Conservation (phyloP, 805 yeast species). For the Wickerhamiella qilinensis region DNA sequence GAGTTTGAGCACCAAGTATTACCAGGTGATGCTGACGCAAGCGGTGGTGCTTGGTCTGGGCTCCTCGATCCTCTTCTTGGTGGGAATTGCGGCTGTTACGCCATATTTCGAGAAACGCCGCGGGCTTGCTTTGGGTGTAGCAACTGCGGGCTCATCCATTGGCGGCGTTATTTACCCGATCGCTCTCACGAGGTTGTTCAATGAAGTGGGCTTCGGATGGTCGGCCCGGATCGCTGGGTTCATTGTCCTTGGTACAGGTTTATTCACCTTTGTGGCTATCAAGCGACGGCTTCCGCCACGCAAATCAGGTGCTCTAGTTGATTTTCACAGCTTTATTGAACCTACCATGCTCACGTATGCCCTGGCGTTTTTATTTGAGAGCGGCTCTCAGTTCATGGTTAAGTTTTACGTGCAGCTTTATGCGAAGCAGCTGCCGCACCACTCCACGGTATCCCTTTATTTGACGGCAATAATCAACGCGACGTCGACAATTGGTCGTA, state of each 20-base stretch:
- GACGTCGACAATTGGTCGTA: conserved; percentile 33
- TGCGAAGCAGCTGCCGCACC: conserved; percentile 1
- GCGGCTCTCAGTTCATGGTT: conserved; percentile 21
- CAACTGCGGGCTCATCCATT: conserved; percentile 34
- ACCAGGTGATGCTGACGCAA: conserved; percentile 37
- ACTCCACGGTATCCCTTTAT: conserved; percentile 13
- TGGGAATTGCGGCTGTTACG: conserved; percentile 29
- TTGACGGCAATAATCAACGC: conserved; percentile 23
- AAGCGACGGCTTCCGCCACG: conserved; percentile 19
- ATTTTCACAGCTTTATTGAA: conserved; percentile 17
- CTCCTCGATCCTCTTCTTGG: conserved; percentile 27
- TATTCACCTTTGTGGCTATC: conserved; percentile 14
- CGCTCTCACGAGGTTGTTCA: conserved; percentile 27
- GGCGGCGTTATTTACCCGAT: conserved; percentile 37
- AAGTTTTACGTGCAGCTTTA: conserved; percentile 16
- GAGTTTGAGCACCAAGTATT: conserved; percentile 25
- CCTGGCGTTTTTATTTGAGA: conserved; percentile 16
- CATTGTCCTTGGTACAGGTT: conserved; percentile 21
- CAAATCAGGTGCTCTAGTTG: conserved; percentile 14
- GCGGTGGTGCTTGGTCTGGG: conserved; percentile 35
- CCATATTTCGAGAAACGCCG: conserved; percentile 31
- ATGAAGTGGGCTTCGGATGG: conserved; percentile 36
- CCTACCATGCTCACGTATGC: conserved; percentile 13
- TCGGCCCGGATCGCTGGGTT: conserved; percentile 34
- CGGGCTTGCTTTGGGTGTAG: conserved; percentile 31